A percentile compares a stretch with the other conserved stretches of the same genome.
Conservation (phyloP, 306 rosid genomes). For the Quercus alba region DNA sequence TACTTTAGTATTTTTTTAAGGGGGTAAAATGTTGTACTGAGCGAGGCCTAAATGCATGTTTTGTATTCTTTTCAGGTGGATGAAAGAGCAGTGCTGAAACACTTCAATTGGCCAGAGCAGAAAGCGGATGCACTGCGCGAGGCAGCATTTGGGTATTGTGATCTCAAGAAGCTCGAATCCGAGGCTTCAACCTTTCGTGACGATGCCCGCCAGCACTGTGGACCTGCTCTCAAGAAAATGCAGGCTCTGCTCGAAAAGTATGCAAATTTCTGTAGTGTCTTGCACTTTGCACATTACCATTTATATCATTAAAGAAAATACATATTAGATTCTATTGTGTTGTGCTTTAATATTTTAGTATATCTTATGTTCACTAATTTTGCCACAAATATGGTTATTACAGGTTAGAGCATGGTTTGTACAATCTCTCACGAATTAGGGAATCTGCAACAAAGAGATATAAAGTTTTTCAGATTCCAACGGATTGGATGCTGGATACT, state of each 20-base stretch:
- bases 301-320: neutral
- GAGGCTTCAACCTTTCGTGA: constrained; percentile 83
- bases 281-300: neutral
- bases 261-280: neutral
- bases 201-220: constrained; percentile 78
- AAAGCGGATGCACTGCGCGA: constrained; percentile 94
- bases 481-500: constrained; percentile 91
- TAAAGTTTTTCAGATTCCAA: constrained; percentile 75
- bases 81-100: constrained; percentile 97
- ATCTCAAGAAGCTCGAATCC: constrained; percentile 81
- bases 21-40: neutral
- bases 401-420: constrained; percentile 95
- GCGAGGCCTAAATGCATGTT: neutral
- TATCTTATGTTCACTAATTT: constrained; percentile 3
- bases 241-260: constrained; percentile 92
- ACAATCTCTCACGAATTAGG: constrained; percentile 82
- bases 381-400: neutral
- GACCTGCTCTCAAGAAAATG: constrained; percentile 87
- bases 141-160: constrained; percentile 93
- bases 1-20: too few species aligned
- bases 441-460: constrained; percentile 82
- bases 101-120: constrained; percentile 96
- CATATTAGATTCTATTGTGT: neutral
- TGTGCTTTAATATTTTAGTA: neutral
- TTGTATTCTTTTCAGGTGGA: constrained; percentile 52